These are phyloP conservation scores for Yarrowia deformans DNA, from an alignment of 805 yeast species.

Conservation along the genomic window DNA sequence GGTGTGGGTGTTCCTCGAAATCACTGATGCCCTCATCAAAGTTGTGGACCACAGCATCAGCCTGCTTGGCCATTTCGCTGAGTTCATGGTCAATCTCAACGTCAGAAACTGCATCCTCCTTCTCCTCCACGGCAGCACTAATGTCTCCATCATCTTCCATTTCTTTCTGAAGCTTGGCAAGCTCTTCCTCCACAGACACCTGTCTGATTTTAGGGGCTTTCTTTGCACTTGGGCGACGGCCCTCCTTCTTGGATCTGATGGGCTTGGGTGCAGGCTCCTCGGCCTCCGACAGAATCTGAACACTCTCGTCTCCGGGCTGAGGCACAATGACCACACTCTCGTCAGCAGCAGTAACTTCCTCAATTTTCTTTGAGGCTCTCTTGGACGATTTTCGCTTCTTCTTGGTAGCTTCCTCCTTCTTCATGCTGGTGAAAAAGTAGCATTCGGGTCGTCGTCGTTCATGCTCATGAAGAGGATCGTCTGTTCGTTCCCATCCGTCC, in stretches of 20 bases:
- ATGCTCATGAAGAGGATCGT: conserved; percentile 70
- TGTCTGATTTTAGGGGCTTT: conserved; percentile 4
- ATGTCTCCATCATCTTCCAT: conserved; percentile 25
- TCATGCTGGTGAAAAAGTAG: conserved; percentile 50
- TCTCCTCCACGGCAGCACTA: neutral
- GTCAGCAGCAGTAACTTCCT: neutral
- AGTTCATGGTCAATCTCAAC: conserved; percentile 20
- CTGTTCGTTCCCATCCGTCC: conserved; percentile 76
- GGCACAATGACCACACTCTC: neutral
- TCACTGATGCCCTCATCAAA: conserved; percentile 26
- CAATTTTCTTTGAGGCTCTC: conserved; percentile 1
- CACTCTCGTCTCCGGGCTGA: neutral
- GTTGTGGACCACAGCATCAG: conserved; percentile 24
- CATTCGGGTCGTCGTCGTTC: conserved; percentile 55
- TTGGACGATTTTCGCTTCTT: conserved; percentile 16
- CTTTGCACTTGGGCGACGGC: neutral
- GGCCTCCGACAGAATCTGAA: conserved; percentile 2
- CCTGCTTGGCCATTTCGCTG: conserved; percentile 36
- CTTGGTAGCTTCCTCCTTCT: neutral
- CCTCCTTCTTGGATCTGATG: conserved; percentile 29
- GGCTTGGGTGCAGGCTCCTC: conserved; percentile 3
- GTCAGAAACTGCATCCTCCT: conserved; percentile 14
- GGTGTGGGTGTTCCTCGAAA: neutral
- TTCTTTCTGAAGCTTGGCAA: conserved; percentile 30
- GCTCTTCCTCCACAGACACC: conserved; percentile 27